These are phyloP conservation scores for Sequoiadendron giganteum DNA, from an alignment of 75 land plant species.

Conservation along the genomic window DNA sequence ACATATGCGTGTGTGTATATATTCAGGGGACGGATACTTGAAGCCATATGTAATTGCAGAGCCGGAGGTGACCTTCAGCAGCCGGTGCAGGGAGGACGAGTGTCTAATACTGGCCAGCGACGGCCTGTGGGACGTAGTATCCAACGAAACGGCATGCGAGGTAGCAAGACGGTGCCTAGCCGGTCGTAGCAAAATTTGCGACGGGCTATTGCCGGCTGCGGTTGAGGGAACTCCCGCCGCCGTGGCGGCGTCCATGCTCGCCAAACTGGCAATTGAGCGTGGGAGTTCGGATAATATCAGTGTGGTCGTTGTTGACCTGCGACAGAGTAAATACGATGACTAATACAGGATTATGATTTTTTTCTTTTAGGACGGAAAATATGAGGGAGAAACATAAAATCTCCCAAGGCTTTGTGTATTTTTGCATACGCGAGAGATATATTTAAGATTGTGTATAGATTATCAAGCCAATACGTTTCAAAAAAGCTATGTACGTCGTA, in stretches of 20 bases:
- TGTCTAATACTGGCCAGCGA: slow-evolving; percentile 25
- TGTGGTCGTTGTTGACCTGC: slow-evolving; percentile 80
- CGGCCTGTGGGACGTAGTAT: slow-evolving; percentile 28
- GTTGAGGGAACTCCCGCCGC: neutral
- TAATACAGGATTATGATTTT: neutral
- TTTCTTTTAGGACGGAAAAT: neutral
- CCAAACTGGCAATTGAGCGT: slow-evolving; percentile 69
- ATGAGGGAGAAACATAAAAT: neutral
- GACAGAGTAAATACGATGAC: neutral
- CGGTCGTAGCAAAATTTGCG: neutral
- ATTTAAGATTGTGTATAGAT: too few species aligned
- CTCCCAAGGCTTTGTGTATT: too few species aligned
- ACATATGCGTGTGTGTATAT: too few species aligned
- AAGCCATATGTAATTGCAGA: slow-evolving; percentile 23
- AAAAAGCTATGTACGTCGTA: neutral
- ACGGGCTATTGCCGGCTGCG: neutral
- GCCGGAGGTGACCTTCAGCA: slow-evolving; percentile 23
- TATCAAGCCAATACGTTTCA: too few species aligned
- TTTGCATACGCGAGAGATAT: too few species aligned
- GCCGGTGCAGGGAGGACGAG: slow-evolving; percentile 20
- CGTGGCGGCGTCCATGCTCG: slow-evolving; percentile 67
- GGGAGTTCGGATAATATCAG: slow-evolving; percentile 87
- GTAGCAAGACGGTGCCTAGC: slow-evolving; percentile 21
- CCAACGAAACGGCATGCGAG: slow-evolving; percentile 20
- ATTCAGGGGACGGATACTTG: slow-evolving; percentile 21